Evolutionary conservation across 139 green algal species (phyloP), one percentile per base, ranked within the genome.

Genomic region (Auxenochlorella pyrenoidosa): DNA sequence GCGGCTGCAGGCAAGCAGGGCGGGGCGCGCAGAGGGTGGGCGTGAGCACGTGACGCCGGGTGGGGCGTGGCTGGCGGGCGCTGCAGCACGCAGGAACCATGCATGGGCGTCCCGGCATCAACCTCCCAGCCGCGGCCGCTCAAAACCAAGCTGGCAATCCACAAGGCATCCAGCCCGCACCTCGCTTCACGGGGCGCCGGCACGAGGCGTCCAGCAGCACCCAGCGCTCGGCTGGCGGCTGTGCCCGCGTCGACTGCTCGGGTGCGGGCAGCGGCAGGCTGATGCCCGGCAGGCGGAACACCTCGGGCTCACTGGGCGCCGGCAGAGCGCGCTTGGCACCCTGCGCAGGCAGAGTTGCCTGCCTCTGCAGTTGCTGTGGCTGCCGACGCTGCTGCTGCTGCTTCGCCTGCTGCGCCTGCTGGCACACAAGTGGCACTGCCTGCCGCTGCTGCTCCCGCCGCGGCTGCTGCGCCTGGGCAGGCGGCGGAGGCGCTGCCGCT

Each of bases 141-240:
- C n/a, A n/a, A n/a, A n/a, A n/a, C n/a, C n/a, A n/a, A n/a, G n/a
- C n/a, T n/a, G n/a, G n/a, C n/a, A n/a, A n/a, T n/a, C n/a, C n/a
- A n/a, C n/a, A n/a, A n/a, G n/a, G n/a, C n/a, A n/a, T n/a, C n/a
- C 54, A 36, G 13, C 59, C 24, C 79, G 26, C 79, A 75, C 79
- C 59, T 85, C 59, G 51, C 51, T 71, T 70, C 51, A 85, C 79
- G 5, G 79, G 79, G 13, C 41, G 79, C 59, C 36, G 38, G 28
- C 36, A 30, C 28, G 79, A 85, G 15, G 79, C 24, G 30, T 85
- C 79, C 0, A 41, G 79, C 34, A n/a, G 3, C 79, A 70, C 43
- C 77, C 47, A 83, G 12, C 41, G 77, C 32, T 44, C 77, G 32
- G 77, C 47, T 36, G 26, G 54, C 78, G 36, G 34, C 54, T 70